These are phyloP conservation scores for Candida anutae DNA, from an alignment of 1,139 yeast genomes.

Conservation along the genomic window DNA sequence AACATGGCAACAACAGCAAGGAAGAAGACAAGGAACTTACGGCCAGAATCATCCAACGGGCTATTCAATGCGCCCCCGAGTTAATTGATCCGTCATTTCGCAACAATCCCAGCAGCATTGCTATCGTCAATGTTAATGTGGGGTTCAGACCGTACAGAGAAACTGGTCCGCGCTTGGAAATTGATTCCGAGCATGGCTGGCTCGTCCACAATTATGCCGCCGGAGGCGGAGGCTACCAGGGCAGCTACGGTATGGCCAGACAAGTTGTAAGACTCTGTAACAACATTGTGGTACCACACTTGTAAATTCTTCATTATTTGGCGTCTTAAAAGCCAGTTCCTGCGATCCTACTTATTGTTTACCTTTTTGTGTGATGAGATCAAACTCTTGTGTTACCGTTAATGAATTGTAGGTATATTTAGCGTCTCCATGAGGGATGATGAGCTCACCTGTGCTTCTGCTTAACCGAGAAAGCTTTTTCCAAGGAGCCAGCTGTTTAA, in stretches of 20 bases:
- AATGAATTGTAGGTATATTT: no score
- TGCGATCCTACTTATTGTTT: no score
- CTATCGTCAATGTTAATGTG: conserved; percentile 31
- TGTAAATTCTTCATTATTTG: no score
- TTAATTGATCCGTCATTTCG: conserved; percentile 23
- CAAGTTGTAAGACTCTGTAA: conserved; percentile 13
- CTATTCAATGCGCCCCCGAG: conserved; percentile 36
- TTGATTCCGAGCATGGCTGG: conserved; percentile 23
- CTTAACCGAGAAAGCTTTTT: no score
- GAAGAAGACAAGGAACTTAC: conserved; percentile 29
- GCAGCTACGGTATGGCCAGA: conserved; percentile 37
- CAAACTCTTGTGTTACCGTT: no score
- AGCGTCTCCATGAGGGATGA: no score
- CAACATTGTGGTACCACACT: no score
- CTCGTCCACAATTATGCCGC: conserved; percentile 44
- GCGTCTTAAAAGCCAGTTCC: no score
- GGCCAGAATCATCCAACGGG: conserved; percentile 30
- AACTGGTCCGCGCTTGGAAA: conserved; percentile 39
- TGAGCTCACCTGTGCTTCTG: no score
- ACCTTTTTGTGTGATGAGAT: no score
- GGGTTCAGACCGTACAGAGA: conserved; percentile 44
- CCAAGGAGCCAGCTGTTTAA: no score
- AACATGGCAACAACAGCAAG: conserved; percentile 13
- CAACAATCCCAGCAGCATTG: conserved; percentile 26
- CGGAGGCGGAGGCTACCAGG: conserved; percentile 40